Conservation (phyloP, 2,329 filamentous ascomycete species). For the Aureobasidium lini region DNA sequence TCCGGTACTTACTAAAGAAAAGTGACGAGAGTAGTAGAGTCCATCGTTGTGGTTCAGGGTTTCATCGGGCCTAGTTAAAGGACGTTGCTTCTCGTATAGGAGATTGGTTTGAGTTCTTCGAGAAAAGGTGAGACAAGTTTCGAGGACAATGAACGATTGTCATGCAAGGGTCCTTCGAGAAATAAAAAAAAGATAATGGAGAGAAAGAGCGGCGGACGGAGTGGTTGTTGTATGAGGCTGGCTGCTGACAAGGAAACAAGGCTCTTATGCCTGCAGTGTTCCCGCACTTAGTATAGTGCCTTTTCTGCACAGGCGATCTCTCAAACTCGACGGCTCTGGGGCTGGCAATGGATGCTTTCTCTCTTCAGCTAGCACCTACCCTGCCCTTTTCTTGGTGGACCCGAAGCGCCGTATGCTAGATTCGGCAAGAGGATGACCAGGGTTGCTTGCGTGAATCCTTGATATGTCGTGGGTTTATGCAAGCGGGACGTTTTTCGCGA, state of each 20-base stretch:
- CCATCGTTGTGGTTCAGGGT: slow-evolving; percentile 20
- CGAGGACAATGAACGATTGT: not conserved
- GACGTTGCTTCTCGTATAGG: not conserved
- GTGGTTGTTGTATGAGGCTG: not conserved
- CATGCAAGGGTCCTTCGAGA: not conserved
- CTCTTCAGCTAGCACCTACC: not conserved
- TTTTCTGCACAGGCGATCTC: not conserved
- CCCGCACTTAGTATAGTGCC: not conserved
- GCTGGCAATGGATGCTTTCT: not conserved
- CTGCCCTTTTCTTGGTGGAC: not conserved
- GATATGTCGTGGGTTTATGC: not conserved
- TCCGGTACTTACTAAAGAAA: slow-evolving; percentile 27
- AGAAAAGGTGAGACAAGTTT: not conserved
- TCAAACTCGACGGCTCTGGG: not conserved
- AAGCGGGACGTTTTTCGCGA: slow-evolving; percentile 9
- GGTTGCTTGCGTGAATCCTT: not conserved
- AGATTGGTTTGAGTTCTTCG: not conserved
- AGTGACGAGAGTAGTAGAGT: slow-evolving; percentile 30
- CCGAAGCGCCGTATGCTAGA: not conserved
- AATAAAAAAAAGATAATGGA: not conserved
- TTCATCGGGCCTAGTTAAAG: not conserved
- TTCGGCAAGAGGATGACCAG: slow-evolving; percentile 5
- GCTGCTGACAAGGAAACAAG: slow-evolving; percentile 9
- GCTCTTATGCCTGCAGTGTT: slow-evolving; percentile 8
- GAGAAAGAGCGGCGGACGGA: not conserved